Percentiles rank a stretch among this genome's conserved stretches.
phyloP scores from a whole-genome alignment of 371 early-diverging fungal species.

The Syncephalastrum racemosum region DNA sequence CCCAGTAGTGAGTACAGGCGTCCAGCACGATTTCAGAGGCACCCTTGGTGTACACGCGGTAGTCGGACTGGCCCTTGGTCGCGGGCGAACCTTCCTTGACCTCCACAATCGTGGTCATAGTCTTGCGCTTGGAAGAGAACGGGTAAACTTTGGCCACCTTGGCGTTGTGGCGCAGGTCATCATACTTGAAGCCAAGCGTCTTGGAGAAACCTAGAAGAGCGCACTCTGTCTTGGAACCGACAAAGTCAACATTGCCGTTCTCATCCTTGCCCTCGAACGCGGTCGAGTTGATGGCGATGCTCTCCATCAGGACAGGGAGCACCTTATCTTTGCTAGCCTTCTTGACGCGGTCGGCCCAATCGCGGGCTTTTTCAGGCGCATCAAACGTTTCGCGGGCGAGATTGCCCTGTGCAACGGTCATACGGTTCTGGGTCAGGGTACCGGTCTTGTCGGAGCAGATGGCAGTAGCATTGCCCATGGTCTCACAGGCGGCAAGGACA shows the following conservation, averaged over 20 bases:
- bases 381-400: conserved; percentile 49
- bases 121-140: conserved; percentile 82
- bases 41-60: conserved; percentile 74
- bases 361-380: conserved; percentile 23
- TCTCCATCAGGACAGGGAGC: conserved; percentile 52
- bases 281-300: conserved; percentile 84
- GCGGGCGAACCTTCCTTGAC: conserved; percentile 32
- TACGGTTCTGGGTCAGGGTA: conserved; percentile 92
- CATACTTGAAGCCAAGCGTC: conserved; percentile 62
- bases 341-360: conserved; percentile 29
- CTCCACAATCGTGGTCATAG: conserved; percentile 72
- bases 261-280: conserved; percentile 87
- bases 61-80: conserved; percentile 34
- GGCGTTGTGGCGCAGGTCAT: conserved; percentile 56
- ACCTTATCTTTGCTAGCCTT: conserved; percentile 15
- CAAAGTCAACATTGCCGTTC: conserved; percentile 67
- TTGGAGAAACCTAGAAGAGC: conserved; percentile 82
- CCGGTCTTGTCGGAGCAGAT: conserved; percentile 98
- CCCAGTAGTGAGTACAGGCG: conserved; percentile 60
- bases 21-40: conserved; percentile 84
- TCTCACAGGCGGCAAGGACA: conserved; percentile 94
- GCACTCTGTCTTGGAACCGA: conserved; percentile 94
- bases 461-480: conserved; percentile 96
- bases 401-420: conserved; percentile 87
- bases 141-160: conserved; percentile 66